Evolutionary conservation across 768 basidiomycete species (phyloP).

Genomic region (Tylopilus rubrobrunneus): DNA sequence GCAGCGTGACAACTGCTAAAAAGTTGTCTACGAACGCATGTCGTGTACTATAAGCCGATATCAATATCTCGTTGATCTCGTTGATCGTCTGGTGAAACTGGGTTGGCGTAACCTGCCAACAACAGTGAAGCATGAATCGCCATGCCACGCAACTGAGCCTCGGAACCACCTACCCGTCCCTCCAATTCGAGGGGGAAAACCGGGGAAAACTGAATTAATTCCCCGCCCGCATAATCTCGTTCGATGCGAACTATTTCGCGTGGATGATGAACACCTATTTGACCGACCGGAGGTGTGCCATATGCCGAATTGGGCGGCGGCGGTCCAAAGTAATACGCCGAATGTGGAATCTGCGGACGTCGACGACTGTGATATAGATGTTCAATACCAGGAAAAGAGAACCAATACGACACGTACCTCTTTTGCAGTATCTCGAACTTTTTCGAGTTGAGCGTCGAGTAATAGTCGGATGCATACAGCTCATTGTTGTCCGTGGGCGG

Average conservation of each 20-base stretch:
- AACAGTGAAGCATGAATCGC: neutral
- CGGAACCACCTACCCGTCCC: slow-evolving; percentile 63
- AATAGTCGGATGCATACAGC: slow-evolving; percentile 31
- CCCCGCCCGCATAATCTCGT: slow-evolving; percentile 88
- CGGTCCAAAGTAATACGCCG: slow-evolving; percentile 82
- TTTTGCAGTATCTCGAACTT: slow-evolving; percentile 44
- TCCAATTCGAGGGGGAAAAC: slow-evolving; percentile 91
- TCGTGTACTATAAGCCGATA: slow-evolving; percentile 77
- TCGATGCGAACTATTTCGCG: slow-evolving; percentile 91
- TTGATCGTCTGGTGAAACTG: slow-evolving; percentile 90
- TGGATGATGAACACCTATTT: slow-evolving; percentile 85
- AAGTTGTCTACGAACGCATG: slow-evolving; percentile 75
- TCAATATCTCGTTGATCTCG: slow-evolving; percentile 82
- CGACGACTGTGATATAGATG: slow-evolving; percentile 23
- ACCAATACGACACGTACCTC: slow-evolving; percentile 33
- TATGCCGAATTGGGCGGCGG: slow-evolving; percentile 75
- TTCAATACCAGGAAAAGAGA: neutral
- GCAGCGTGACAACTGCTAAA: slow-evolving; percentile 74
- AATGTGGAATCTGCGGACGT: slow-evolving; percentile 64
- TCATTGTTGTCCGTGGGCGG: slow-evolving; percentile 43
- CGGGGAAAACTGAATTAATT: slow-evolving; percentile 85
- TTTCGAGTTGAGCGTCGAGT: slow-evolving; percentile 40
- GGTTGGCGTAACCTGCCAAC: slow-evolving; percentile 76
- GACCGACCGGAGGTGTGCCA: slow-evolving; percentile 76
- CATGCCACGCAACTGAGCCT: neutral